phyloP scores from a whole-genome alignment of 768 basidiomycete genomes.

The Amanita pallidorosea region DNA sequence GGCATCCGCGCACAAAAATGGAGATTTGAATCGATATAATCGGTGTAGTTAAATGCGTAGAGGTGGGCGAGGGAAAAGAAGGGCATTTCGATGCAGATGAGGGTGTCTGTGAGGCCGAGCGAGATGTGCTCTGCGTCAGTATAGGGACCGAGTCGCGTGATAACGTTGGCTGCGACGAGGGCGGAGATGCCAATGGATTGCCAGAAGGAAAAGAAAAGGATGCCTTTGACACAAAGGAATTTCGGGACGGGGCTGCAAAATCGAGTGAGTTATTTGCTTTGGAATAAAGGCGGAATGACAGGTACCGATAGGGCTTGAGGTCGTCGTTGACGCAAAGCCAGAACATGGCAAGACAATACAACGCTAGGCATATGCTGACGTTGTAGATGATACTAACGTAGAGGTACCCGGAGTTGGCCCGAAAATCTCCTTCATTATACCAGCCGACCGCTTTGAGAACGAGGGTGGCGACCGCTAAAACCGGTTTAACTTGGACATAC shows the following conservation, averaged over 20 bases:
- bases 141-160: constrained; percentile 78
- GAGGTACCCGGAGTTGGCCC: constrained; percentile 79
- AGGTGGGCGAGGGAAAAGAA: constrained; percentile 91
- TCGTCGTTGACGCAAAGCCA: constrained; percentile 91
- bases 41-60: constrained; percentile 87
- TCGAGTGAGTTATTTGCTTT: background rate
- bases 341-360: constrained; percentile 94
- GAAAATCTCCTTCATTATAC: constrained; percentile 85
- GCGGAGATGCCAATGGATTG: constrained; percentile 81
- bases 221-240: constrained; percentile 97
- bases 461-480: constrained; percentile 75
- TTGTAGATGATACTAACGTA: constrained; percentile 86
- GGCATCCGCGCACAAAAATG: constrained; percentile 83
- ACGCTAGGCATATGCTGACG: constrained; percentile 62
- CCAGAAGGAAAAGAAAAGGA: constrained; percentile 99
- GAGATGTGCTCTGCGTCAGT: constrained; percentile 85
- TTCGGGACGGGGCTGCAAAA: constrained; percentile 75
- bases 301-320: constrained; percentile 79
- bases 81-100: constrained; percentile 97
- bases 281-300: background rate
- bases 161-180: constrained; percentile 73
- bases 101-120: constrained; percentile 77
- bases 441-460: constrained; percentile 80
- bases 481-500: constrained; percentile 94
- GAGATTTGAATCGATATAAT: constrained; percentile 56